Base-by-base conservation (phyloP, 768 basidiomycete species). In the Suillus hirtellus region DNA sequence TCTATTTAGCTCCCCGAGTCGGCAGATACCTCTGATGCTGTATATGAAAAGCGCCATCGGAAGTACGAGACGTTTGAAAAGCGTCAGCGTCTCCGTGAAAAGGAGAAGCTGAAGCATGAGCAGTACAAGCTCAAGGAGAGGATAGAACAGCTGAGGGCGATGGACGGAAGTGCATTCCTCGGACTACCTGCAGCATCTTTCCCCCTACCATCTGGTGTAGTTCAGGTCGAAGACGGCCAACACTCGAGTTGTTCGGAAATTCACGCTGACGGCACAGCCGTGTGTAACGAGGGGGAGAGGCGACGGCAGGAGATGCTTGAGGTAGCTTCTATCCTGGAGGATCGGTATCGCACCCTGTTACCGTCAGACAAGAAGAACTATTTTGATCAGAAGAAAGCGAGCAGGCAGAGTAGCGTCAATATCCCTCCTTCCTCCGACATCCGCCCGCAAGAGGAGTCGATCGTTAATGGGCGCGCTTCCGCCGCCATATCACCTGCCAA, bases 101-200 rank as follows among this genome's bases (percentile, higher is more conserved):
- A 93, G 76, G 94, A 96, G 76, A 94, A 94, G 72, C 84, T 96
- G 61, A 89, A 91, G 75, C 89, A 94, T 67, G 93, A 95, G 71
- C 92, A 94, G 68, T 94, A 95, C 78, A 93, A 94, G 72, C 86
- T 96, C 70, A 90, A 90, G 74, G 89, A 94, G 70, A 86, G 94
- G 42, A 90, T 95, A 64, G 93, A 95, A 59, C 90, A 95, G 70
- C 81, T 95, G 62, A 84, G 82, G 61, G 81, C 79, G 34, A 89
- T 95, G 87, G 90, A 93, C 64, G 75, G 82, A 55, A 75, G 83
- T 60, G 87, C 89, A 3, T 93, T 93, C 74, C 82, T 92, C 37
- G 70, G 79, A 34, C 77, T 90, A 52, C 83, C 88, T 46, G 82
- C 86, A 6, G 76, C 83, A 19, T 80, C 80, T 42, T 91, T 91